Base-by-base conservation (phyloP, 352 stramenopile genomes). In the Plasmopara muralis region DNA sequence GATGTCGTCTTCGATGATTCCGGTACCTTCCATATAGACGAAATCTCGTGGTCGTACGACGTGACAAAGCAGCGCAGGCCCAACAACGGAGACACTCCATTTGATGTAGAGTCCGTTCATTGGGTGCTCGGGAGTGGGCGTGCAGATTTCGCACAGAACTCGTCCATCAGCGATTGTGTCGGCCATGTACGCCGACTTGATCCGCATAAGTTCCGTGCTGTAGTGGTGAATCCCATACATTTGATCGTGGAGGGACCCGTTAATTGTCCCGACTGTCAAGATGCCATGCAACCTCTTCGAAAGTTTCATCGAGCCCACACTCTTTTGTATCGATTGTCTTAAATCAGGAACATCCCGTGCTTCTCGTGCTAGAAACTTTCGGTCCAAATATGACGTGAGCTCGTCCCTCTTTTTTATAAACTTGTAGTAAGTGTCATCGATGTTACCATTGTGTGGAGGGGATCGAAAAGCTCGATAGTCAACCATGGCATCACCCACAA, bases 51-150 rank as follows among this genome's bases (percentile, higher is more conserved):
- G 62, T 10, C 70, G 70, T 28, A 84, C 53, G 30, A 85, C 44
- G 8, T 46, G 57, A 28, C 58, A 43, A 2, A 71, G 48, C 16
- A 76, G 15, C 18, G 43, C 25, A 0, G 65, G 61, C 1, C 45
- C 57, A 16, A 62, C 65, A 33, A 69, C 54, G 25, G 70, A 70
- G 14, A 88, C 68, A 30, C 66, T 57, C 77, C 77, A 88, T 45
- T 86, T 86, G 49, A 88, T 50, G 20, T 66, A 68, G 1, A 86
- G 47, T 1, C 76, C 74, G n/a, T 72, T 48, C 25, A 88, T 74
- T 4, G 77, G 77, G 9, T 72, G 55, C n/a, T 62, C 58, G 0
- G 50, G 53, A 2, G 70, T 77, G 28, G 77, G 60, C 2, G 39
- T 4, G 16, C 57, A 41, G 18, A 88, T 53, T n/a, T 62, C 53